phyloP scores from a whole-genome alignment of 169 alveolate species.

The Condylostoma magnum region DNA sequence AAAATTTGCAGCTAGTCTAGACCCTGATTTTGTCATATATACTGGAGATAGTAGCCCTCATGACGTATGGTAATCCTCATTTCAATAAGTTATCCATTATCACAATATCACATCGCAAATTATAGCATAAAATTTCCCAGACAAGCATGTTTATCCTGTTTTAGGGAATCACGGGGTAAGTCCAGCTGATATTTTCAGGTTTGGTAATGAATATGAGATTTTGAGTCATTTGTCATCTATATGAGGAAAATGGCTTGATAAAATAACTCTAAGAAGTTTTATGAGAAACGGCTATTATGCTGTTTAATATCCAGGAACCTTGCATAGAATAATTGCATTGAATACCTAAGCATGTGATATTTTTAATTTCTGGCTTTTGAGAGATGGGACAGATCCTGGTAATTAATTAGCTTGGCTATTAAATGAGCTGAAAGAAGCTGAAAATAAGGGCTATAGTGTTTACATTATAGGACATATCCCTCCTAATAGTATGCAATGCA shows the following conservation, averaged over 20 bases:
- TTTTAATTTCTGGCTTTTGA: neutral
- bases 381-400: conserved; percentile 25
- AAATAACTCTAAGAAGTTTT: neutral
- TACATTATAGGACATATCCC: conserved; percentile 27
- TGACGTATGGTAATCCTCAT: conserved; percentile 1
- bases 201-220: neutral
- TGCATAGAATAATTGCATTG: conserved; percentile 12
- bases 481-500: neutral
- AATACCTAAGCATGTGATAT: conserved; percentile 7
- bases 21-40: conserved; percentile 49
- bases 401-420: neutral
- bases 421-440: conserved; percentile 18
- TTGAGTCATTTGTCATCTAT: neutral
- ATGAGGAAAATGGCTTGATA: conserved; percentile 31
- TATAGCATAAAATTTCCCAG: neutral
- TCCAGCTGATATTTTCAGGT: neutral
- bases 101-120: neutral
- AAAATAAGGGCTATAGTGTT: neutral
- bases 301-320: neutral
- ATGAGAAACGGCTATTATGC: conserved; percentile 2
- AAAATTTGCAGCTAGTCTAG: neutral
- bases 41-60: conserved; percentile 55
- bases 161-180: neutral
- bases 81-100: neutral
- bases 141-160: neutral